Conservation (phyloP, 805 yeast genomes). For the Kodamaea jinghongensis region DNA sequence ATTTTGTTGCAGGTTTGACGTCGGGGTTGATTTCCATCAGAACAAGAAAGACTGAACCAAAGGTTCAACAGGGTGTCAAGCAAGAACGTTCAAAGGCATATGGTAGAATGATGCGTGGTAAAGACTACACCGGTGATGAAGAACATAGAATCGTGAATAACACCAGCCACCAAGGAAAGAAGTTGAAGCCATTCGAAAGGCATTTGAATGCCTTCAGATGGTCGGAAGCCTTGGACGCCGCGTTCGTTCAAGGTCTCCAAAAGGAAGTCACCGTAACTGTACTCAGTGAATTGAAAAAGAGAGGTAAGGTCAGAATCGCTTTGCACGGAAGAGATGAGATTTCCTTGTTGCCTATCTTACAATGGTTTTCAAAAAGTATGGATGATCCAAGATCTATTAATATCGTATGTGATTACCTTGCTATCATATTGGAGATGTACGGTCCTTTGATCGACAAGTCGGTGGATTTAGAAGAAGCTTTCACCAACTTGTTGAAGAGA, state of each 20-base stretch:
- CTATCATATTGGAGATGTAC: slow-evolving; percentile 71
- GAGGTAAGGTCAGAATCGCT: slow-evolving; percentile 87
- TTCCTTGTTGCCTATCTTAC: slow-evolving; percentile 77
- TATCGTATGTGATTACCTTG: slow-evolving; percentile 65
- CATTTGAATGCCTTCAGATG: slow-evolving; percentile 85
- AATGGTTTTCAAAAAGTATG: slow-evolving; percentile 75
- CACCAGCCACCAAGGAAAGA: slow-evolving; percentile 51
- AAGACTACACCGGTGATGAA: slow-evolving; percentile 86
- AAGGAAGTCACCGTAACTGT: slow-evolving; percentile 80
- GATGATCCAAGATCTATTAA: slow-evolving; percentile 74
- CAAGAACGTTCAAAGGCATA: slow-evolving; percentile 58
- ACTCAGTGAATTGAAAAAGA: slow-evolving; percentile 76
- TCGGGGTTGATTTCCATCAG: slow-evolving; percentile 87
- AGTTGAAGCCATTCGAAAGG: slow-evolving; percentile 77
- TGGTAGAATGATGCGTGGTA: slow-evolving; percentile 83
- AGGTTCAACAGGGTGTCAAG: slow-evolving; percentile 49
- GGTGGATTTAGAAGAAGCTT: slow-evolving; percentile 72
- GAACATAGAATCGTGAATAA: slow-evolving; percentile 72
- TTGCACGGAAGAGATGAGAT: slow-evolving; percentile 82
- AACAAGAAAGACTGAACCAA: slow-evolving; percentile 73
- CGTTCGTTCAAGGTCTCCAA: slow-evolving; percentile 74
- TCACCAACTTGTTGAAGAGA: slow-evolving; percentile 57
- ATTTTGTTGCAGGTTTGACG: slow-evolving; percentile 84
- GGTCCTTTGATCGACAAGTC: slow-evolving; percentile 69
- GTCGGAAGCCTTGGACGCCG: slow-evolving; percentile 89